These are phyloP conservation scores for Metarhizium robertsii DNA, from an alignment of 2,329 filamentous ascomycete genomes.

Conservation along the genomic window DNA sequence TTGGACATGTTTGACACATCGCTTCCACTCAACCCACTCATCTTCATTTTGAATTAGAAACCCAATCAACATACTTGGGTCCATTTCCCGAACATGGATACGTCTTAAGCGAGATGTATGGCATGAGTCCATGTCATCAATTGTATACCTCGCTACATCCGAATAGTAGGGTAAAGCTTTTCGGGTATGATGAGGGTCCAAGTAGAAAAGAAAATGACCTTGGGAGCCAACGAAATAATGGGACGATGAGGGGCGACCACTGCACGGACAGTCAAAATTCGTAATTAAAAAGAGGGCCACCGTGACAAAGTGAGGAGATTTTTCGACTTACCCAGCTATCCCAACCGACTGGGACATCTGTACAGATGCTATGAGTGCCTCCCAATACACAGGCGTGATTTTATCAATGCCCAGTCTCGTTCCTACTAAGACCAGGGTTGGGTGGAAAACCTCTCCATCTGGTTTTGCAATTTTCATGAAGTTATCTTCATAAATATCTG, in stretches of 20 bases:
- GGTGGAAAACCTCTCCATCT: constrained; percentile 57
- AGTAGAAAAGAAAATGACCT: constrained; percentile 78
- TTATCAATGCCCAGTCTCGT: constrained; percentile 89
- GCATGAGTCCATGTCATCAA: constrained; percentile 70
- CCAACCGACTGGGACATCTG: constrained; percentile 90
- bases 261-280: constrained; percentile 24
- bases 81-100: constrained; percentile 84
- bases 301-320: background rate
- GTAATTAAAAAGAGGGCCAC: background rate
- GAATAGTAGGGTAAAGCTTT: constrained; percentile 57
- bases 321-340: constrained; percentile 68
- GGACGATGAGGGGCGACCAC: constrained; percentile 84
- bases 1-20: constrained; percentile 62
- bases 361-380: constrained; percentile 75
- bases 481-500: constrained; percentile 86
- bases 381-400: constrained; percentile 90
- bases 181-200: constrained; percentile 86
- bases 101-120: constrained; percentile 79
- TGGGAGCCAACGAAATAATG: constrained; percentile 53
- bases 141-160: constrained; percentile 48
- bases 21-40: constrained; percentile 79
- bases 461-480: constrained; percentile 71
- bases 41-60: constrained; percentile 76
- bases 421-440: constrained; percentile 81
- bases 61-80: constrained; percentile 94